Evolutionary conservation across 176 grass and related monocot species (phyloP).

Genomic region (Phragmites australis): DNA sequence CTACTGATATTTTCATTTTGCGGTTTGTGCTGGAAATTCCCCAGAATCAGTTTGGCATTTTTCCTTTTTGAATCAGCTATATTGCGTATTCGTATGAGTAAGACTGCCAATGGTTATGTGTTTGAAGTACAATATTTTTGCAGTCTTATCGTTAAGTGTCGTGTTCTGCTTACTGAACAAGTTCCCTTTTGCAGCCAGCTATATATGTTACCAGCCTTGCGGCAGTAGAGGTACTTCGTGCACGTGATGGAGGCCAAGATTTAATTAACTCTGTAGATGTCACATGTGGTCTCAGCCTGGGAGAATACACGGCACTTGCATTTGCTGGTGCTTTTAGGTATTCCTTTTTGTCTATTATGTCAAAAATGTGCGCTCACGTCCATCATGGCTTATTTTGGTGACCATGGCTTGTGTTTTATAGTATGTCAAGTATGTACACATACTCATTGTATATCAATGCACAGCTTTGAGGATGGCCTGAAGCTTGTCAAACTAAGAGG

Average conservation of each 20-base stretch:
- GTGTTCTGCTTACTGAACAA: slow-evolving; percentile 22
- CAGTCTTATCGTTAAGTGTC: background rate
- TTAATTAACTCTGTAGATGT: slow-evolving; percentile 82
- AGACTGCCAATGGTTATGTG: background rate
- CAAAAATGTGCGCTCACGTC: background rate
- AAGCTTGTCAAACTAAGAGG: slow-evolving; percentile 99
- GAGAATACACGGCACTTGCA: slow-evolving; percentile 94
- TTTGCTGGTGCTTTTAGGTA: slow-evolving; percentile 98
- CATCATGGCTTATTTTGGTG: background rate
- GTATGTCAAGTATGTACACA: slow-evolving; percentile 11
- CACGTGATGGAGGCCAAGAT: slow-evolving; percentile 71
- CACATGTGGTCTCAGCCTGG: slow-evolving; percentile 93
- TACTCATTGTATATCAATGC: slow-evolving; percentile 24
- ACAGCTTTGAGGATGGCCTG: slow-evolving; percentile 97
- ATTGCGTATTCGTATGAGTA: background rate
- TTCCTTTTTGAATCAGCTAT: background rate
- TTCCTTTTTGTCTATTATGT: background rate
- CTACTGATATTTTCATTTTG: background rate
- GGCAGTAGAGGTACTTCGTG: slow-evolving; percentile 75
- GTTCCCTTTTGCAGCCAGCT: slow-evolving; percentile 75
- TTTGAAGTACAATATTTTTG: background rate
- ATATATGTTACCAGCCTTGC: slow-evolving; percentile 97
- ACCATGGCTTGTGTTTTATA: background rate
- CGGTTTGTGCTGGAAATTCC: background rate
- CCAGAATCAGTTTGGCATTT: background rate